Evolutionary conservation across 768 basidiomycete genomes (phyloP).

Genomic region (Pulveroboletus sp.): DNA sequence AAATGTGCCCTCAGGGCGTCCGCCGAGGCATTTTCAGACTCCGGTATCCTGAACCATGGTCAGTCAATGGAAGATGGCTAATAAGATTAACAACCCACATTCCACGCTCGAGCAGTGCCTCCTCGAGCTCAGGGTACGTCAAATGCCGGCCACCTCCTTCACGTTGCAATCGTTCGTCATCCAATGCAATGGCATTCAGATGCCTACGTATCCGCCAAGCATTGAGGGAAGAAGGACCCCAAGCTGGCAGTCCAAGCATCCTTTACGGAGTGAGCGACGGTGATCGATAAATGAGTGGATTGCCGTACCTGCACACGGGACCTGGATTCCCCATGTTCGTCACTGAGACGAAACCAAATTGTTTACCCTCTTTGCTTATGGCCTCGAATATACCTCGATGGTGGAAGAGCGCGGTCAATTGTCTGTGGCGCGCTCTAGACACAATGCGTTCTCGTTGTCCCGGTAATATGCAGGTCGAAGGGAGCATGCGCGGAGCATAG

Average conservation of each 20-base stretch:
- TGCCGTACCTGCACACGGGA: slow-evolving; percentile 57
- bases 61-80: neutral
- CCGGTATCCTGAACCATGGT: slow-evolving; percentile 36
- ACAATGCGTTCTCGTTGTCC: slow-evolving; percentile 69
- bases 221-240: slow-evolving; percentile 35
- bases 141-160: slow-evolving; percentile 46
- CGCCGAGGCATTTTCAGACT: slow-evolving; percentile 33
- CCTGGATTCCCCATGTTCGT: slow-evolving; percentile 20
- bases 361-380: slow-evolving; percentile 31
- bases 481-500: slow-evolving; percentile 79
- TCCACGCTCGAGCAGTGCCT: slow-evolving; percentile 73
- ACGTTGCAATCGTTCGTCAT: slow-evolving; percentile 58
- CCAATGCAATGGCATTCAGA: slow-evolving; percentile 43
- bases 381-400: slow-evolving; percentile 38
- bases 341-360: slow-evolving; percentile 26
- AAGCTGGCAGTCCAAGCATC: slow-evolving; percentile 36
- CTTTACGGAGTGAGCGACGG: slow-evolving; percentile 29
- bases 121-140: slow-evolving; percentile 51
- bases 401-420: slow-evolving; percentile 39
- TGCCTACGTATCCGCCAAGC: slow-evolving; percentile 36
- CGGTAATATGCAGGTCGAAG: slow-evolving; percentile 82
- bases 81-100: slow-evolving; percentile 48
- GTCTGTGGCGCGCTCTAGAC: slow-evolving; percentile 44
- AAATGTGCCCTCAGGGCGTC: slow-evolving; percentile 49
- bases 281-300: neutral